phyloP scores from a whole-genome alignment of 345 rosid species.

The Eutrema heterophyllum region DNA sequence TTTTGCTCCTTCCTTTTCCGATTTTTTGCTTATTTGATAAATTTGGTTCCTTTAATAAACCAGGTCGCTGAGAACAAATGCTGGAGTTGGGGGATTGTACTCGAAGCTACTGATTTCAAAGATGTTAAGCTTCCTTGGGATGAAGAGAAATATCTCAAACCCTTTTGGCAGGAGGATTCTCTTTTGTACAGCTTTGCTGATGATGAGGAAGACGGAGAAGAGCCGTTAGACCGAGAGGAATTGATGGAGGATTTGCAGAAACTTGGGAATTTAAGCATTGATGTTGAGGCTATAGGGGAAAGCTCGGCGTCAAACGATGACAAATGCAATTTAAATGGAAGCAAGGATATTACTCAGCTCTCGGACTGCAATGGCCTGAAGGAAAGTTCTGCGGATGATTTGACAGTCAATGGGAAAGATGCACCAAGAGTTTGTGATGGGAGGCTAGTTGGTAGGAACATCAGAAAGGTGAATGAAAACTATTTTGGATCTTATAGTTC shows the following conservation, averaged over 20 bases:
- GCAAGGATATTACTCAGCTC: slow-evolving; percentile 25
- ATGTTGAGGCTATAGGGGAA: slow-evolving; percentile 32
- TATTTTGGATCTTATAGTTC: slow-evolving; percentile 92
- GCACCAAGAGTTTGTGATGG: slow-evolving; percentile 29
- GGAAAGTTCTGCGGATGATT: slow-evolving; percentile 28
- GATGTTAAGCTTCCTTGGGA: slow-evolving; percentile 41
- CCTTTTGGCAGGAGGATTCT: slow-evolving; percentile 72
- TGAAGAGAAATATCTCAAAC: slow-evolving; percentile 65
- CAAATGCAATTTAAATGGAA: slow-evolving; percentile 25
- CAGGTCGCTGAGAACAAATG: slow-evolving; percentile 75
- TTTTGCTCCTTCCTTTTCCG: background rate
- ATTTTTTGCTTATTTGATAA: background rate
- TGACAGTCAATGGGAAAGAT: slow-evolving; percentile 26
- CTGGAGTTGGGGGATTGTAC: slow-evolving; percentile 58
- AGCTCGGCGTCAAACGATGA: slow-evolving; percentile 17
- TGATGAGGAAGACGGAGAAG: slow-evolving; percentile 70
- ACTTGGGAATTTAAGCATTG: slow-evolving; percentile 40
- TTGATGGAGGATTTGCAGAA: slow-evolving; percentile 42
- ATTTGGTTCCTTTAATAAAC: background rate
- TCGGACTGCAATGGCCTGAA: slow-evolving; percentile 30
- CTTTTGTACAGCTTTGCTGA: slow-evolving; percentile 73
- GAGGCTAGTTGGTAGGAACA: slow-evolving; percentile 39
- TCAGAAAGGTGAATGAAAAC: slow-evolving; percentile 61
- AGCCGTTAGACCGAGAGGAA: slow-evolving; percentile 46
- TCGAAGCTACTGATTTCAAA: slow-evolving; percentile 35